phyloP scores from a whole-genome alignment of 2,329 filamentous ascomycete species.

The Sporothrix euskadiensis region DNA sequence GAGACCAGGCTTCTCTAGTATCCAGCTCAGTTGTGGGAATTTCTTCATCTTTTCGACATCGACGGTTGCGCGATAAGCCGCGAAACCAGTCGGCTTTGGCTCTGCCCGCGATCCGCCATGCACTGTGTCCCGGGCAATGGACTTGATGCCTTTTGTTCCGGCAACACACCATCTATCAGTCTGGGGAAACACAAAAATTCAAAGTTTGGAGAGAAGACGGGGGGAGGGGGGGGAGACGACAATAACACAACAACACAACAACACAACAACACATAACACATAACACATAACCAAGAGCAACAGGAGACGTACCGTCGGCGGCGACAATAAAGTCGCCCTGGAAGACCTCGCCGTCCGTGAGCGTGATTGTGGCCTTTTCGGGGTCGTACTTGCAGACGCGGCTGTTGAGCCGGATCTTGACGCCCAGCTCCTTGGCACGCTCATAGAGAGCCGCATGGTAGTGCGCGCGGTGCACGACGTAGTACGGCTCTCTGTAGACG shows the following conservation, averaged over 20 bases:
- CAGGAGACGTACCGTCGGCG: slow-evolving; percentile 30
- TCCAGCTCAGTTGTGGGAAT: slow-evolving; percentile 43
- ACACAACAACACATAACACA: no score
- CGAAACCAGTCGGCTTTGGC: slow-evolving; percentile 41
- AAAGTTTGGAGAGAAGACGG: no score
- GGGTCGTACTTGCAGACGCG: slow-evolving; percentile 34
- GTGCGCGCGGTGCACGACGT: slow-evolving; percentile 40
- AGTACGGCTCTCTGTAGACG: slow-evolving; percentile 38
- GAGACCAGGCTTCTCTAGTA: slow-evolving; percentile 43
- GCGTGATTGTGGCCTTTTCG: not conserved
- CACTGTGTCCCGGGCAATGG: slow-evolving; percentile 35
- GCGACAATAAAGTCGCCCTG: slow-evolving; percentile 41
- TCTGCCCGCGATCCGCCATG: slow-evolving; percentile 28
- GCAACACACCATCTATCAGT: no score
- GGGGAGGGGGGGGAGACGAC: no score
- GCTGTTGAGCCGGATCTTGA: slow-evolving; percentile 33
- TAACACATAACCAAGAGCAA: not conserved
- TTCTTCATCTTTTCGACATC: slow-evolving; percentile 42
- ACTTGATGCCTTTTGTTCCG: slow-evolving; percentile 39
- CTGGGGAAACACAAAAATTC: no score
- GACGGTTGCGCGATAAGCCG: slow-evolving; percentile 46
- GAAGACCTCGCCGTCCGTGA: slow-evolving; percentile 26
- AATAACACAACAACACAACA: no score
- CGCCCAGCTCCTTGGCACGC: slow-evolving; percentile 36
- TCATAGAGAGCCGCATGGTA: slow-evolving; percentile 38